These are phyloP conservation scores for Sarcodon sp. DNA, from an alignment of 768 basidiomycete genomes.

Conservation along the genomic window DNA sequence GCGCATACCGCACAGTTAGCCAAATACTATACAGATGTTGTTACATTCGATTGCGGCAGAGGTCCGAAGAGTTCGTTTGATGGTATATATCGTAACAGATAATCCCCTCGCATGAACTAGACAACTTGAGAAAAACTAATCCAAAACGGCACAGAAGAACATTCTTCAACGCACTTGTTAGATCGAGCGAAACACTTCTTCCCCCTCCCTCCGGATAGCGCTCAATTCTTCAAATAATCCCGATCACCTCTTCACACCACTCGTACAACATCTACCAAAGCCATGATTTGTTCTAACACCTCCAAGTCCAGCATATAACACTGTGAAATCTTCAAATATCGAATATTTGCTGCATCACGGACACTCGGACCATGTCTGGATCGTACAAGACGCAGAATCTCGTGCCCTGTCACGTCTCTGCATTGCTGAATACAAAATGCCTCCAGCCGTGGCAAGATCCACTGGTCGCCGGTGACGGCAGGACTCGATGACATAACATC, in stretches of 20 bases:
- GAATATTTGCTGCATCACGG: slow-evolving; percentile 10
- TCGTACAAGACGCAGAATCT: slow-evolving; percentile 13
- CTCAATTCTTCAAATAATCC: neutral
- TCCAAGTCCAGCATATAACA: slow-evolving; percentile 14
- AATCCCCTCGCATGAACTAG: too few relatives aligned
- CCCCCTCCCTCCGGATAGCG: too few relatives aligned
- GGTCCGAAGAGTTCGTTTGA: too few relatives aligned
- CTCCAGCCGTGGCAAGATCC: slow-evolving; percentile 13
- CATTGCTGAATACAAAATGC: slow-evolving; percentile 16
- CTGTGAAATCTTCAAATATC: slow-evolving; percentile 13
- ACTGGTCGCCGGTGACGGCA: slow-evolving; percentile 9
- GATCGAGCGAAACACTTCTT: too few relatives aligned
- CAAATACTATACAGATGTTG: too few relatives aligned
- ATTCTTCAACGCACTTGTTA: too few relatives aligned
- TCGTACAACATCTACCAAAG: slow-evolving; percentile 12
- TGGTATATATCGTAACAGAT: too few relatives aligned
- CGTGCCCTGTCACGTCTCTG: slow-evolving; percentile 16
- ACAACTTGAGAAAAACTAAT: too few relatives aligned
- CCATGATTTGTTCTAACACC: slow-evolving; percentile 11
- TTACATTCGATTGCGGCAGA: too few relatives aligned
- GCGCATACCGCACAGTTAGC: too few relatives aligned
- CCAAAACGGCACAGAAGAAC: too few relatives aligned
- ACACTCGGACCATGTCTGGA: slow-evolving; percentile 10
- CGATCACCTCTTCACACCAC: slow-evolving; percentile 1
- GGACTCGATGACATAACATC: slow-evolving; percentile 14